These are phyloP conservation scores for Neohortaea acidophila DNA, from an alignment of 495 filamentous ascomycete genomes.

Conservation along the genomic window DNA sequence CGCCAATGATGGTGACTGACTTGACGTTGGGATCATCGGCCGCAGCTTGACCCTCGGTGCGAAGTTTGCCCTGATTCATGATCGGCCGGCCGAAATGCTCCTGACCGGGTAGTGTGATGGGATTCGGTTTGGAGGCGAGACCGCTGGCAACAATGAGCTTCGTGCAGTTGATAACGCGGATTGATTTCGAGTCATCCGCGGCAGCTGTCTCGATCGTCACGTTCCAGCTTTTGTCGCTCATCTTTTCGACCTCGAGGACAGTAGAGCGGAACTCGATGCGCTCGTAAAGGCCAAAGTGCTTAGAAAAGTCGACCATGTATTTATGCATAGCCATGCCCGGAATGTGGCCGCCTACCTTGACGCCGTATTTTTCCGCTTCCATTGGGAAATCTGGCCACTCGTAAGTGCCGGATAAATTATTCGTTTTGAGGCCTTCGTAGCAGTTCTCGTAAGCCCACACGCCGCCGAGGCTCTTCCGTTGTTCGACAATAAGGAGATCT, in stretches of 20 bases:
- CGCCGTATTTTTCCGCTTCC: constrained; percentile 41
- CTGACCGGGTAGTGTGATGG: constrained; percentile 26
- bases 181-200: background rate
- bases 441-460: constrained; percentile 38
- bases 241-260: constrained; percentile 37
- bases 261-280: constrained; percentile 38
- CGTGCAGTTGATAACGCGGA: background rate
- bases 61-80: constrained; percentile 37
- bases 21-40: constrained; percentile 18
- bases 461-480: constrained; percentile 51
- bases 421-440: constrained; percentile 22
- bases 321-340: constrained; percentile 47
- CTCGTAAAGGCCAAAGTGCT: constrained; percentile 40
- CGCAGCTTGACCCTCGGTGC: constrained; percentile 8
- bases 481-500: constrained; percentile 41
- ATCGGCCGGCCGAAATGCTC: constrained; percentile 43
- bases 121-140: constrained; percentile 25
- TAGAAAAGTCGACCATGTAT: constrained; percentile 50
- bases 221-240: constrained; percentile 15
- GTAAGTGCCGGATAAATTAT: constrained; percentile 20
- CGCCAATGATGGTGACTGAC: constrained; percentile 51
- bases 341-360: constrained; percentile 49
- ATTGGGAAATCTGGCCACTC: constrained; percentile 19
- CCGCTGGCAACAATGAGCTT: constrained; percentile 44
- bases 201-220: constrained; percentile 35